Evolutionary conservation across 306 rosid species (phyloP), one percentile per base, ranked within the genome.

Genomic region (Prinsepia uniflora): DNA sequence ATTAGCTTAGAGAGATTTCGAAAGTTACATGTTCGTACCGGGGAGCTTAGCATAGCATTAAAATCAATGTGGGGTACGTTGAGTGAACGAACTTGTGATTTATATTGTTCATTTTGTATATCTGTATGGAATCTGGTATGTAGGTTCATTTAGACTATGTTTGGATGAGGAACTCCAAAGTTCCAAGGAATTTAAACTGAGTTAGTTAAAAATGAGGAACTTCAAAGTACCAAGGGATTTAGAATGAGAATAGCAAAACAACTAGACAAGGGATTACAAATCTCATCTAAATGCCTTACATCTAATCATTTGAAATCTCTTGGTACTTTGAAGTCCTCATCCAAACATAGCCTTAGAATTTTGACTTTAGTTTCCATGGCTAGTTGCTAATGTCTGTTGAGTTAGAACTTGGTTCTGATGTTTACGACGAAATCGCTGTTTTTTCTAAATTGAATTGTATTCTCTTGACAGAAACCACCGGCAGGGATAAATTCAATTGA

Each of bases 401-500:
- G 22, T 66, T 63, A 63, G 55, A 6, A 40, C 63, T 41, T 42
- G 9, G 50, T 73, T 9, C 15, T 20, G 65, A 64, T 49, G 4
- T 22, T 43, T 7, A 50, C n/a, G 56, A 52, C 44, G 47, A 13
- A 45, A 64, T 19, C 58, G 6, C 9, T 18, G 19, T 8, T 55
- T 55, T 13, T 65, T 54, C 55, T 79, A 12, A 64, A 30, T 67
- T 22, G 24, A 72, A 78, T 62, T 72, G 54, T 42, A 72, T 78
- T 86, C 63, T 72, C 73, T 73, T 76, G 70, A 64, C 85, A 82
- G 91, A 84, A 80, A 60, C 5, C 71, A 39, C 14, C 68, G 43
- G 0, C 43, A 4, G 57, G 24, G 15, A 80, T 69, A 54, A 80
- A 88, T 48, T 86, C 95, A 9, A 67, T 91, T 53, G 91, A 81